A percentile compares a stretch with the other conserved stretches of the same genome.
Evolutionary conservation across 768 basidiomycete genomes (phyloP).

Genomic region (Auriscalpium microsporum): DNA sequence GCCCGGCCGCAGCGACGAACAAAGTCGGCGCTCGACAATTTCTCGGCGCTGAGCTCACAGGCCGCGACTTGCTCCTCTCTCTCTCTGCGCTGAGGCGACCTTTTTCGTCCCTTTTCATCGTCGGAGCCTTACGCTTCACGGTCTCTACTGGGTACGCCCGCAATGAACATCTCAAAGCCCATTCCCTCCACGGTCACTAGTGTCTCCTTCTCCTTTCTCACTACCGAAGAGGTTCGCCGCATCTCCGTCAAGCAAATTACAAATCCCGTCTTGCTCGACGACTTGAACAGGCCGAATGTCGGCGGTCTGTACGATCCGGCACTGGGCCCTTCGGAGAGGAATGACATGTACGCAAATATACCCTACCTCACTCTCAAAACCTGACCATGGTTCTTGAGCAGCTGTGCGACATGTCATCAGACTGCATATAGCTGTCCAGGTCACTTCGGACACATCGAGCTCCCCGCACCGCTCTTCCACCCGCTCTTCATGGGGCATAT

Average conservation of each 20-base stretch:
- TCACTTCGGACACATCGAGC: slow-evolving; percentile 96
- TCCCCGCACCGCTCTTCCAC: slow-evolving; percentile 92
- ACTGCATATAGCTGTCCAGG: slow-evolving; percentile 95
- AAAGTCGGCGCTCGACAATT: no score
- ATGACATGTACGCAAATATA: slow-evolving; percentile 71
- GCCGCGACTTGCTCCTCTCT: no score
- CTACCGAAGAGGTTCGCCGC: slow-evolving; percentile 76
- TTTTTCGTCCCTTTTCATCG: no score
- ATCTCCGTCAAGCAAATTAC: slow-evolving; percentile 98
- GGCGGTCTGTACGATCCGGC: slow-evolving; percentile 95
- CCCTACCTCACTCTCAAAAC: slow-evolving; percentile 5
- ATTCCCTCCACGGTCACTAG: slow-evolving; percentile 78
- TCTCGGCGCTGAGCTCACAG: no score
- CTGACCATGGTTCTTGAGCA: slow-evolving; percentile 23
- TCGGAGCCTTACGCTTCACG: no score
- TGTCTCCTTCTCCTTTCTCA: slow-evolving; percentile 89
- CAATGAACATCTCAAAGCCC: slow-evolving; percentile 87
- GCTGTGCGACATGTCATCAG: slow-evolving; percentile 89
- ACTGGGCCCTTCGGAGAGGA: slow-evolving; percentile 80
- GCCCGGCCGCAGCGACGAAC: no score
- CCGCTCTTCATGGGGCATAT: slow-evolving; percentile 92
- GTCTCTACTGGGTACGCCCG: background rate
- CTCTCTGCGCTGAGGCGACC: no score
- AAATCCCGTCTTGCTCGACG: slow-evolving; percentile 89
- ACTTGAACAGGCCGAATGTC: slow-evolving; percentile 82